Conservation (phyloP, 495 filamentous ascomycete genomes). For the Aspergillus kassunensis region DNA sequence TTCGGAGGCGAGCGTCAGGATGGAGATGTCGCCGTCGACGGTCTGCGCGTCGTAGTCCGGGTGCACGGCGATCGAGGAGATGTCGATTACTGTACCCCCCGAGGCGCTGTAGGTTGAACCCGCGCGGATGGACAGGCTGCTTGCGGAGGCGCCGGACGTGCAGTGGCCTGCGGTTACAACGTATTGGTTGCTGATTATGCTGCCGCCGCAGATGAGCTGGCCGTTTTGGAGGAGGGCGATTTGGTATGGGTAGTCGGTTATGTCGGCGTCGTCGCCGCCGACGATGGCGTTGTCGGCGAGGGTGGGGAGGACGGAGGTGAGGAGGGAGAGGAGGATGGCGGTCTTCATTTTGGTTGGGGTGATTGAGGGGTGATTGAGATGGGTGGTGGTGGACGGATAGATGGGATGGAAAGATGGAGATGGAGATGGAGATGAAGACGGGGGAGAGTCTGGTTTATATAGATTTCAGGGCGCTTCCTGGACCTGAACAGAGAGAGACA, state of each 20-base stretch:
- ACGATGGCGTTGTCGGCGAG: constrained; percentile 5
- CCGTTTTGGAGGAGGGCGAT: constrained; percentile 1
- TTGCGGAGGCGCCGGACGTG: neutral
- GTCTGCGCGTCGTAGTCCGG: constrained; percentile 1
- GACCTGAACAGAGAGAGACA: no score
- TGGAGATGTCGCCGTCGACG: constrained; percentile 7
- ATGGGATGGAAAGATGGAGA: no score
- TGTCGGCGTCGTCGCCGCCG: constrained; percentile 7
- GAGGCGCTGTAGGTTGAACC: neutral
- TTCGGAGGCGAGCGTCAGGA: neutral
- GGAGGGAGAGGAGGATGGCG: neutral
- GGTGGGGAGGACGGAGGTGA: neutral
- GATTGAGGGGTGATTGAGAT: no score
- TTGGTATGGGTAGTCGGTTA: constrained; percentile 9
- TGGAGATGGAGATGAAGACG: no score
- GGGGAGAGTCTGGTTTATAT: no score
- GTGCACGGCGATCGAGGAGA: neutral
- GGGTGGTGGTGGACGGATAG: no score
- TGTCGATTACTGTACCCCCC: constrained; percentile 2
- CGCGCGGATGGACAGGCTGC: constrained; percentile 1
- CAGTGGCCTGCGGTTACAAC: constrained; percentile 14
- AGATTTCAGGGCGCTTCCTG: no score
- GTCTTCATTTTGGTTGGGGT: neutral
- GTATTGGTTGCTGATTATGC: constrained; percentile 4
- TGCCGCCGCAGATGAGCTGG: constrained; percentile 7